Evolutionary conservation across 1,139 yeast genomes (phyloP), one percentile per base, ranked within the genome.

Genomic region (Zygotorulaspora mrakii): DNA sequence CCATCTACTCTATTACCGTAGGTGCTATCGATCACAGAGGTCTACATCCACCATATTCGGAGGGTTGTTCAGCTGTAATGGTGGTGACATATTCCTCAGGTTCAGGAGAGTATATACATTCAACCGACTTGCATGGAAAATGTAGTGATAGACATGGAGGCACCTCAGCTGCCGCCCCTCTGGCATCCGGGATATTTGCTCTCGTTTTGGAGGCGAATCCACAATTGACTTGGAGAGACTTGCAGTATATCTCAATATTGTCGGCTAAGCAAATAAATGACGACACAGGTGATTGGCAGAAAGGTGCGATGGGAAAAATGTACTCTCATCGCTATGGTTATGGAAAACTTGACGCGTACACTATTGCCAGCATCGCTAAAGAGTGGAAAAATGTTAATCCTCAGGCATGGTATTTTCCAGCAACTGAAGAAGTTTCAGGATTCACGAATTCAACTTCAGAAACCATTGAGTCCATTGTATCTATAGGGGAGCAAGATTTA

Each of bases 141-240:
- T 94, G 99, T 62, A 68, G 94, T 2, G 71, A 73, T 25, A 61
- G 55, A 21, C 98, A 94, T 64, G 96, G 97, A 6, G 99, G 99
- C 16, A 94, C 99, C 0, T 89, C 97, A 12, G 98, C 98, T 0
- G 97, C 98, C 12, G 98, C 98, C 0, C 99, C 99, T 0, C 71
- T 94, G 41, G 98, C 97, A 0, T 96, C 97, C 0, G 98, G 98
- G 14, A 74, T 94, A 1, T 87, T 84, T 60, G 77, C 97, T 0
- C 69, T 94, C 40, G 86, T 85, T 2, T 69, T 91, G 37, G 79
- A 82, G 53, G 87, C 79, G 2, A 83, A 94, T 49, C 95, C 96
- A 1, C 72, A 80, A 4, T 72, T 94, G 45, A 85, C 96, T 0
- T 94, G 99, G 99, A 77, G 98, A 60, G 99, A 94, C 59, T 71